Conservation (phyloP, 495 filamentous ascomycete species). For the Ascodesmis nigricans region DNA sequence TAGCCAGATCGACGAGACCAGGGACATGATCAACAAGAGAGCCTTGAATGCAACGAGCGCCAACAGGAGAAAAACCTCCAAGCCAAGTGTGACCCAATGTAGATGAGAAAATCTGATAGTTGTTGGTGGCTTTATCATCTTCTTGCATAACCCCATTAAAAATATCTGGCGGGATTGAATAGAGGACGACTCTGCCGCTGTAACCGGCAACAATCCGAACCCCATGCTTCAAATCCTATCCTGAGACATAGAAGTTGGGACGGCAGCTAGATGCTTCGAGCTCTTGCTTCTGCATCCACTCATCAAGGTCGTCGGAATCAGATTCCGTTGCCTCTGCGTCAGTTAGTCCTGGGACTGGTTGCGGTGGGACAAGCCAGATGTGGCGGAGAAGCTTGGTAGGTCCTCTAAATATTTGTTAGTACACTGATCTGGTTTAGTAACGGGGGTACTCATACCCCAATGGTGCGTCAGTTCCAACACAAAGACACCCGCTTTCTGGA, state of each 20-base stretch:
- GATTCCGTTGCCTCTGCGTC: not conserved
- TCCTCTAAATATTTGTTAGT: conserved; percentile 22
- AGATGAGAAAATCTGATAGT: too few species aligned
- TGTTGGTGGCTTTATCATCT: conserved; percentile 12
- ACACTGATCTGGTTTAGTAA: too few species aligned
- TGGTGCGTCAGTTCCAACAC: conserved; percentile 44
- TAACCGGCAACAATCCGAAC: conserved; percentile 37
- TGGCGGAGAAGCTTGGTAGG: conserved; percentile 25
- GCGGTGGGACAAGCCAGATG: conserved; percentile 28
- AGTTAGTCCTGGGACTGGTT: conserved; percentile 4
- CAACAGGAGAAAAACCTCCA: conserved; percentile 1
- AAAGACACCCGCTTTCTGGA: conserved; percentile 35
- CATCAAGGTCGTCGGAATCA: not conserved
- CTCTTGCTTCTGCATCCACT: conserved; percentile 3
- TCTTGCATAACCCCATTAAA: conserved; percentile 23
- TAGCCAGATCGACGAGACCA: conserved; percentile 23
- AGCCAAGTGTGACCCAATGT: too few species aligned
- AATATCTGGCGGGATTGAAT: conserved; percentile 39
- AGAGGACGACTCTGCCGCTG: conserved; percentile 29
- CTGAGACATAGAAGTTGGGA: conserved; percentile 34
- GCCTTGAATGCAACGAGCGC: conserved; percentile 24
- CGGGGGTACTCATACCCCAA: conserved; percentile 28
- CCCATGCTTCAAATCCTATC: conserved; percentile 38
- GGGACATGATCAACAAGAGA: conserved; percentile 22
- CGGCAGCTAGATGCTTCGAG: conserved; percentile 2